Evolutionary conservation across 345 rosid species (phyloP), one percentile per base, ranked within the genome.

Genomic region (Citrus maxima): DNA sequence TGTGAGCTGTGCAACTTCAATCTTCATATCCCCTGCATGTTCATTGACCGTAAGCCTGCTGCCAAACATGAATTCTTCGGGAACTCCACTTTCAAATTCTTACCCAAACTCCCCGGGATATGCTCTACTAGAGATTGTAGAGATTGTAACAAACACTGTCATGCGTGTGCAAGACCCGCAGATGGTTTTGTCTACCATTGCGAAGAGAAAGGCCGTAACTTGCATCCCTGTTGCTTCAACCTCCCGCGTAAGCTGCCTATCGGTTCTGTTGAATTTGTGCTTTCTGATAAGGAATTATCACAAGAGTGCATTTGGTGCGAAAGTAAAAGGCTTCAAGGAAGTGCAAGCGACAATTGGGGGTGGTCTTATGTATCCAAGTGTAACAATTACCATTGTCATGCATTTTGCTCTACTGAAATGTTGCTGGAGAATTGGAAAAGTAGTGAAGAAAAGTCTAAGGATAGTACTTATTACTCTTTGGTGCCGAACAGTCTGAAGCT

Each of bases 181-280:
- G 6, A 75, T 2, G 78, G 78, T 2, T 75, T 19, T 27, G 30
- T 64, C 0, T 75, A 64, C 62, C 78, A 30, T 27, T 75, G 78
- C 30, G 7, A 62, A 30, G 46, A 64, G 14, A 27, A 46, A 14
- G 32, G 49, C 1, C 16, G 19, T n/a, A 68, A 64, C 34, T 21
- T 75, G 30, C 78, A 75, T n/a, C 78, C 78, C 4, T 65, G 78
- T 49, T 64, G 78, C 22, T 25, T 38, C 10, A 28, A 75, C 14
- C 60, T 75, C 10, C 14, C 24, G 10, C 18, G 10, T 6, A 49
- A 42, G 27, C 25, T 75, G 3, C 7, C 19, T 1, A 10, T 75
- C 37, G 38, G 25, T 22, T 37, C 7, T 7, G 25, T 67, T 18
- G 32, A 77, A 56, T 77, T 67, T 55, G 35, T 22, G 51, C 73